Percentiles rank a stretch among this genome's conserved stretches.
Evolutionary conservation across 225 moss, liverwort and hornwort species (phyloP).

Genomic region (Sphagnum contortum): DNA sequence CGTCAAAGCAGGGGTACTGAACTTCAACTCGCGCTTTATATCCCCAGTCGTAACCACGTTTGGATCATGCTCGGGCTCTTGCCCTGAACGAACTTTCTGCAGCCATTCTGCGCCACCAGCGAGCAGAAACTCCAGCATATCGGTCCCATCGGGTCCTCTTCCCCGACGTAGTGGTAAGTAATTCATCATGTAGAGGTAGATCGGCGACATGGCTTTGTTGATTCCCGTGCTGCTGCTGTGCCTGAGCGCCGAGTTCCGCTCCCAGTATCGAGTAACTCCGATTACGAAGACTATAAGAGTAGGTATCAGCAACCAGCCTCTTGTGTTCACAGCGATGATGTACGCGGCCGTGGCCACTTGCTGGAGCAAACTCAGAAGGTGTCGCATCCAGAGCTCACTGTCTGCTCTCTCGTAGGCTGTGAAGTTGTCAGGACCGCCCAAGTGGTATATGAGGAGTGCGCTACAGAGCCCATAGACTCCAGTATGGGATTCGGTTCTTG

Average conservation of each 20-base stretch:
- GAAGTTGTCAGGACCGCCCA: conserved; percentile 13
- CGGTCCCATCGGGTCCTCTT: neutral
- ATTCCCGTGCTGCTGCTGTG: neutral
- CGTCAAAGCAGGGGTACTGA: neutral
- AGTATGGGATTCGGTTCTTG: neutral
- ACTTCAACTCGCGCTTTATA: neutral
- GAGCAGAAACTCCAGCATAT: conserved; percentile 4
- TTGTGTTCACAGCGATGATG: conserved; percentile 7
- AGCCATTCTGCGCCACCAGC: neutral
- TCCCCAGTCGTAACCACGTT: conserved; percentile 4
- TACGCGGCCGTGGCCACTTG: conserved; percentile 6
- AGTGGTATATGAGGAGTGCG: conserved; percentile 10
- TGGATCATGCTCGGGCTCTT: neutral
- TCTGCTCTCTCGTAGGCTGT: conserved; percentile 10
- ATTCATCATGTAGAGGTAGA: too few relatives aligned
- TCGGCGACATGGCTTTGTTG: conserved; percentile 3
- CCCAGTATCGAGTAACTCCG: conserved; percentile 5
- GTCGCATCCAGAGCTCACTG: conserved; percentile 10
- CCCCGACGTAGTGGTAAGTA: too few relatives aligned
- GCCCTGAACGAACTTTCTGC: neutral
- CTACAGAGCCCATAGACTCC: conserved; percentile 4
- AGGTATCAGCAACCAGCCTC: conserved; percentile 3
- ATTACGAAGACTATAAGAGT: conserved; percentile 8
- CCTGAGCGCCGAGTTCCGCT: conserved; percentile 9
- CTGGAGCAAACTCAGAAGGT: neutral